phyloP scores from a whole-genome alignment of 495 filamentous ascomycete genomes.

The Podospora australis region DNA sequence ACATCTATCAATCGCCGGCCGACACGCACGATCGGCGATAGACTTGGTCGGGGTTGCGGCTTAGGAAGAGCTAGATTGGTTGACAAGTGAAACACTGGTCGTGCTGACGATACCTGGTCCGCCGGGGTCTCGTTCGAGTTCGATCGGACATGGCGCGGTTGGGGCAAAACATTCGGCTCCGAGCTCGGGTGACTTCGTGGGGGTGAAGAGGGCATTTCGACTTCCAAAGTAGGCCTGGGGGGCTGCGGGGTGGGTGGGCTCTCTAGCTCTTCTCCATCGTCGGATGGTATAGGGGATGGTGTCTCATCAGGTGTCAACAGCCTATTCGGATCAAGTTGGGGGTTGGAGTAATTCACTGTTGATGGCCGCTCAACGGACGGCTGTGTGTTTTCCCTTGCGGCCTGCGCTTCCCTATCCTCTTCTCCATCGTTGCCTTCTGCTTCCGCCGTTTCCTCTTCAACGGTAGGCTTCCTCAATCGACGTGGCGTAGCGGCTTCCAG shows the following conservation, averaged over 20 bases:
- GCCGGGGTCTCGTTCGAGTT: constrained; percentile 28
- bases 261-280: constrained; percentile 11
- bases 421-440: neutral
- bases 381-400: constrained; percentile 20
- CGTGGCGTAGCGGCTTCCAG: constrained; percentile 44
- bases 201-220: constrained; percentile 30
- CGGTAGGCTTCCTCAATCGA: constrained; percentile 12
- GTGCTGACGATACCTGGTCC: constrained; percentile 19
- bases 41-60: constrained; percentile 28
- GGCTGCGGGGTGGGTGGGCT: neutral
- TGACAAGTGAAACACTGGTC: constrained; percentile 5
- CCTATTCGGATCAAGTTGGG: constrained; percentile 34
- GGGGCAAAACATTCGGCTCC: neutral
- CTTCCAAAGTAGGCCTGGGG: constrained; percentile 1
- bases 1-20: constrained; percentile 46
- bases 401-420: constrained; percentile 2
- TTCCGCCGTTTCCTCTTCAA: constrained; percentile 6
- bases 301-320: constrained; percentile 51
- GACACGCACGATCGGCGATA: constrained; percentile 48
- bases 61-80: constrained; percentile 19
- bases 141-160: constrained; percentile 12
- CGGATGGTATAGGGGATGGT: constrained; percentile 40
- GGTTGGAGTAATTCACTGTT: constrained; percentile 29
- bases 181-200: constrained; percentile 9
- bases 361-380: constrained; percentile 32